phyloP scores from a whole-genome alignment of 192 early-diverging fungal genomes.

The Phlyctochytrium planicorne region DNA sequence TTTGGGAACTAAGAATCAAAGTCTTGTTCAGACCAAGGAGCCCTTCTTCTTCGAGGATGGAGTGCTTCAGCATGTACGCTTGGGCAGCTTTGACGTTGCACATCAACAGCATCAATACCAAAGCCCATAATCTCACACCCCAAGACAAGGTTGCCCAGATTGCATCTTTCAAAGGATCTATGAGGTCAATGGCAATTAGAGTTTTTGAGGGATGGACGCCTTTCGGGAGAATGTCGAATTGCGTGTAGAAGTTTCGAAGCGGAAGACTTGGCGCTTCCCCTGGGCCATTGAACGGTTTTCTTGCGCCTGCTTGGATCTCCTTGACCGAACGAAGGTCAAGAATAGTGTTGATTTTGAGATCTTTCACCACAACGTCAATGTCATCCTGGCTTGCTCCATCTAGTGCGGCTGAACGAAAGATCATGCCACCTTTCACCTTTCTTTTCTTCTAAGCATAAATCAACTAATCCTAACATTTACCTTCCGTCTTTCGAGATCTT shows the following conservation, averaged over 20 bases:
- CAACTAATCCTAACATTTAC: too few relatives aligned
- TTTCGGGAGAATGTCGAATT: not conserved
- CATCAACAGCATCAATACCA: not conserved
- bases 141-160: not conserved
- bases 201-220: not conserved
- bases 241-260: not conserved
- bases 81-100: not conserved
- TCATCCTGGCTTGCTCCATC: not conserved
- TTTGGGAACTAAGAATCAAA: not conserved
- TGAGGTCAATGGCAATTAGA: not conserved
- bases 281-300: not conserved
- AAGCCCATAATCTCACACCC: not conserved
- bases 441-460: too few relatives aligned
- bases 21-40: not conserved
- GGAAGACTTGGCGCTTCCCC: not conserved
- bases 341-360: not conserved
- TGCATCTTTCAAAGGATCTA: not conserved
- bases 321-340: not conserved
- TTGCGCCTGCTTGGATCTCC: not conserved
- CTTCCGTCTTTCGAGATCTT: not conserved
- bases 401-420: not conserved
- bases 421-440: not conserved
- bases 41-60: not conserved
- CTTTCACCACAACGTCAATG: not conserved
- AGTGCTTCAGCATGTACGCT: not conserved